phyloP scores from a whole-genome alignment of 768 basidiomycete genomes.

The Mycena haematopus region DNA sequence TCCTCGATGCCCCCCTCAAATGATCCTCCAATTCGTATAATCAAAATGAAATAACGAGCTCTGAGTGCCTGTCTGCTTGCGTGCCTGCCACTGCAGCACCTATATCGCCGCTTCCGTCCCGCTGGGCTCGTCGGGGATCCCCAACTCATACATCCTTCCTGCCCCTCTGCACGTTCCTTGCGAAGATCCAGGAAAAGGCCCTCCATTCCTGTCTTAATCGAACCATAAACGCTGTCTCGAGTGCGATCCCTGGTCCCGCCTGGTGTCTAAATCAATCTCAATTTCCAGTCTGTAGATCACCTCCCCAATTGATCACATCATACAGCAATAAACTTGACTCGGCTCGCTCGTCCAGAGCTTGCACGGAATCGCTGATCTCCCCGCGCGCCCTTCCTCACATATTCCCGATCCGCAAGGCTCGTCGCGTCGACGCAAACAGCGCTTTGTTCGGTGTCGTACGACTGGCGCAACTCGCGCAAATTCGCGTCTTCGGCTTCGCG shows the following conservation, averaged over 20 bases:
- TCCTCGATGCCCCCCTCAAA: conserved; percentile 15
- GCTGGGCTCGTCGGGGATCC: conserved; percentile 8
- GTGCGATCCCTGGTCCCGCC: conserved; percentile 16
- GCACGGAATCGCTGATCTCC: conserved; percentile 25
- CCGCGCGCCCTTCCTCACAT: conserved; percentile 11
- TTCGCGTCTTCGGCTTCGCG: conserved; percentile 5
- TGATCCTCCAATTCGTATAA: conserved; percentile 3
- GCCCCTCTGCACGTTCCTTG: conserved; percentile 4
- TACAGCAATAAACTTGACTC: conserved; percentile 22
- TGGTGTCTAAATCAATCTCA: conserved; percentile 12
- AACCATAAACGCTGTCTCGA: conserved; percentile 16
- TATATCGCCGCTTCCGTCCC: conserved; percentile 1
- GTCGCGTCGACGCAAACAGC: conserved; percentile 6
- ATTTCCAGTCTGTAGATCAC: conserved; percentile 24
- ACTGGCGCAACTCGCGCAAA: conserved; percentile 8
- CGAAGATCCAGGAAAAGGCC: conserved; percentile 1
- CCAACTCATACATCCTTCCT: not conserved
- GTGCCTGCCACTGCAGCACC: conserved; percentile 1
- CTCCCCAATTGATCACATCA: conserved; percentile 14
- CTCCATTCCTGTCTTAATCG: conserved; percentile 13
- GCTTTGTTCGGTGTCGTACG: conserved; percentile 20
- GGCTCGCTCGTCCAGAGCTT: conserved; percentile 15
- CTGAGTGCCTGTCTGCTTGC: conserved; percentile 2
- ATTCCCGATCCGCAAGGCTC: conserved; percentile 23
- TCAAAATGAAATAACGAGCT: not conserved